These are phyloP conservation scores for Candida tropicalis DNA, from an alignment of 1,139 yeast species.

Conservation along the genomic window DNA sequence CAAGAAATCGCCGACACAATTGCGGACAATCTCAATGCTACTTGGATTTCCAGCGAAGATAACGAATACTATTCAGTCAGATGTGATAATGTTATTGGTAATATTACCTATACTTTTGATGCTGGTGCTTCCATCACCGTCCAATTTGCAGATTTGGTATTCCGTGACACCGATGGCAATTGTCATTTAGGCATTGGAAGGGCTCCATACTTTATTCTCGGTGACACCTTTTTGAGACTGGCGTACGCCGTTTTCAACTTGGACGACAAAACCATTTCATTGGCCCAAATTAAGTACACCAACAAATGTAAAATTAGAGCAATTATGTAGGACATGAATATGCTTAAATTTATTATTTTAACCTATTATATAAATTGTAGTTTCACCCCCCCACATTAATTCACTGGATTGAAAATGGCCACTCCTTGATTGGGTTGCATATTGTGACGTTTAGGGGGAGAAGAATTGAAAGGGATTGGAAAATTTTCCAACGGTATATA, in stretches of 20 bases:
- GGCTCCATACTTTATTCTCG: conserved; percentile 18
- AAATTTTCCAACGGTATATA: too few relatives aligned
- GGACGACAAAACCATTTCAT: conserved; percentile 24
- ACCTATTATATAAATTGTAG: too few relatives aligned
- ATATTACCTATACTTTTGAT: conserved; percentile 27
- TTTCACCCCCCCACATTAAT: neutral
- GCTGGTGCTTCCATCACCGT: conserved; percentile 31
- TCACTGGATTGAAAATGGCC: neutral
- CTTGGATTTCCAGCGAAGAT: conserved; percentile 12
- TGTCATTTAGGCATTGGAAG: neutral
- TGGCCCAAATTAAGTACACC: conserved; percentile 28
- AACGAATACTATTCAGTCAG: conserved; percentile 10
- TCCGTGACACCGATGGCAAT: conserved; percentile 13
- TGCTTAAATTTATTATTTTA: neutral
- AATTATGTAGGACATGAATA: neutral
- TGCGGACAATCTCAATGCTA: conserved; percentile 24
- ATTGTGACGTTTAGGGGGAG: neutral
- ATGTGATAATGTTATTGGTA: conserved; percentile 8
- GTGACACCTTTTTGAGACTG: conserved; percentile 32
- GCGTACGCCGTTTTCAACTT: conserved; percentile 31
- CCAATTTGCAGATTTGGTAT: conserved; percentile 25
- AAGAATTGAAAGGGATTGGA: too few relatives aligned
- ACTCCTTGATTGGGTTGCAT: neutral
- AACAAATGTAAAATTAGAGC: neutral
- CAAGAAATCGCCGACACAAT: conserved; percentile 19